Evolutionary conservation across 345 rosid species (phyloP).

Genomic region (Moringa oleifera): DNA sequence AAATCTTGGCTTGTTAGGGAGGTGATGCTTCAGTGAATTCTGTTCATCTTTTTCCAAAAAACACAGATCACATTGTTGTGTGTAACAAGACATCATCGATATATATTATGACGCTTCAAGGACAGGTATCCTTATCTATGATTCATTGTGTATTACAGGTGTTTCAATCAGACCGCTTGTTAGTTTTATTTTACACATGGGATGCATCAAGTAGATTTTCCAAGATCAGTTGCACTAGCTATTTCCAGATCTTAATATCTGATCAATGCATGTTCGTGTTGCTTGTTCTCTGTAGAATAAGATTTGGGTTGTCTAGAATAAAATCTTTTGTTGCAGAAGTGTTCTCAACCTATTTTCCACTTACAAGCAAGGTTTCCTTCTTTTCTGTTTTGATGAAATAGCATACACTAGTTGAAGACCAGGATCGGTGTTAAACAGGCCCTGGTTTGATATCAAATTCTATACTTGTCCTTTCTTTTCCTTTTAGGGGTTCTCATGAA

Average conservation of each 20-base stretch:
- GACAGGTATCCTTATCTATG: slow-evolving; percentile 52
- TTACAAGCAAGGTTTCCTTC: neutral
- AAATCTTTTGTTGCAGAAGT: neutral
- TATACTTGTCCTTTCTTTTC: neutral
- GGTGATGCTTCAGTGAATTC: slow-evolving; percentile 99
- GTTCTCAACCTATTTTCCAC: neutral
- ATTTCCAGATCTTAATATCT: neutral
- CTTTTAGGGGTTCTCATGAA: too few relatives aligned
- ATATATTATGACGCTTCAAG: slow-evolving; percentile 96
- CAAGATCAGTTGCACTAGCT: neutral
- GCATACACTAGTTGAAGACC: neutral
- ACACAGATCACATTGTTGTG: slow-evolving; percentile 79
- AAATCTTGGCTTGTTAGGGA: slow-evolving; percentile 44
- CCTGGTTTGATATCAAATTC: neutral
- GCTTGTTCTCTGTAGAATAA: neutral
- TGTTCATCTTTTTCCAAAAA: slow-evolving; percentile 85
- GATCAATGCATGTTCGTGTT: neutral
- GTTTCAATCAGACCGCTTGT: neutral
- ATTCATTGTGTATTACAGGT: too few relatives aligned
- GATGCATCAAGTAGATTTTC: neutral
- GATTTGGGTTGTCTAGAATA: neutral
- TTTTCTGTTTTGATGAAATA: neutral
- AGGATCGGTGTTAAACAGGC: neutral
- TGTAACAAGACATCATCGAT: slow-evolving; percentile 91
- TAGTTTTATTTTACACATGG: too few relatives aligned